Evolutionary conservation across 495 filamentous ascomycete genomes (phyloP).

Genomic region (Glarea lozoyensis): DNA sequence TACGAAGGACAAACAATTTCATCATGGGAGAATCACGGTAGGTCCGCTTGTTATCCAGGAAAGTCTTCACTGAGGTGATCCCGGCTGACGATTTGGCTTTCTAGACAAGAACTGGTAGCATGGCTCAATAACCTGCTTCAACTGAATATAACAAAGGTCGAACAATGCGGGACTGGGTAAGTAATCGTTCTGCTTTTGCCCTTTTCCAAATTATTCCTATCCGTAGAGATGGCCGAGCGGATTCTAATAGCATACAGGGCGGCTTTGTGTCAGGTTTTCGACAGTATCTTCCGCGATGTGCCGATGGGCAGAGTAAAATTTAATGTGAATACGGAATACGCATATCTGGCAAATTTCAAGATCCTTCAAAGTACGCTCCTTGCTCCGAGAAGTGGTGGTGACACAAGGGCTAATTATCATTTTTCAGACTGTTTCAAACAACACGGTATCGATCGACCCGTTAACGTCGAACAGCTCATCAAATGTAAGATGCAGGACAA

Average conservation of each 20-base stretch:
- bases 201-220: slow-evolving; percentile 24
- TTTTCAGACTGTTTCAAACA: slow-evolving; percentile 66
- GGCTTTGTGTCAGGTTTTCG: slow-evolving; percentile 92
- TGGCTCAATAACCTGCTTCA: slow-evolving; percentile 97
- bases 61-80: too few species aligned
- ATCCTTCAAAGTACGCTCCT: slow-evolving; percentile 52
- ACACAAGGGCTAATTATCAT: slow-evolving; percentile 2
- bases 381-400: neutral
- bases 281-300: slow-evolving; percentile 93
- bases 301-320: slow-evolving; percentile 97
- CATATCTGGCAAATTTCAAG: slow-evolving; percentile 97
- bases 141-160: slow-evolving; percentile 95
- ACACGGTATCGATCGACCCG: slow-evolving; percentile 75
- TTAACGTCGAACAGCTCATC: slow-evolving; percentile 79
- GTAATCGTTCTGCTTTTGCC: too few species aligned
- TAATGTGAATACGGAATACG: slow-evolving; percentile 94
- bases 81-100: slow-evolving; percentile 17
- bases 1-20: too few species aligned
- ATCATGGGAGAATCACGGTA: slow-evolving; percentile 25
- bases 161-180: slow-evolving; percentile 98
- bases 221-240: slow-evolving; percentile 3
- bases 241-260: slow-evolving; percentile 47
- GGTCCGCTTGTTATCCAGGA: too few species aligned
- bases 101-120: slow-evolving; percentile 88
- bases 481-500: slow-evolving; percentile 99